Evolutionary conservation across 164 flowering plant species (phyloP), one percentile per base, ranked within the genome.

Genomic region (Sextonia rubra): DNA sequence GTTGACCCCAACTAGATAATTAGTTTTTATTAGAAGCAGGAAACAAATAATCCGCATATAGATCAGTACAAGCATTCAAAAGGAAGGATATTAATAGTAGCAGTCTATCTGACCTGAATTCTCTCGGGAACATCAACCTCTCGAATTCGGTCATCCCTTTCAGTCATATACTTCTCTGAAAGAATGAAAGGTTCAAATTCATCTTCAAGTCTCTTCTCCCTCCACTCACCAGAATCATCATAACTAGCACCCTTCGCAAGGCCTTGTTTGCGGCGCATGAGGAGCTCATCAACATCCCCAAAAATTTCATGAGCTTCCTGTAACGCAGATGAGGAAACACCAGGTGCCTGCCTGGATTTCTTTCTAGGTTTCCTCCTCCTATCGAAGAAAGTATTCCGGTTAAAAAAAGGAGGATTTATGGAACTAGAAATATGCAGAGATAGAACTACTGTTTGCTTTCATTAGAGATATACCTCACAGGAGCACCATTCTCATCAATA

Each of bases 291-390:
- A 64, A 90, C 94, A 77, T 93, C 97, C 69, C 99, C 99, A 88
- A 95, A 95, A 74, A 95, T 85, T 47, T 89, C 99, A 73, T 86
- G 91, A 71, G 98, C 98, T 81, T 91, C 97, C 78, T 88, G 90
- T 68, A 93, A 69, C 47, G 96, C 91, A 61, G 88, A 80, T 52
- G 96, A 90, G 25, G 94, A 82, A 77, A 87, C 87, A 64, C 93
- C 97, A 23, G 90, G 83, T 66, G 90, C 85, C 74, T 83, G 90
- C 77, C 88, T 82, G 27, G 76, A 74, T 70, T 83, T 86, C 75
- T 87, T 91, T 69, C 72, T 79, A 2, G 69, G 30, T 69, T 89
- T 90, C 82, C 71, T 88, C 81, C 87, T 78, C 63, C 96, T 89
- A 71, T 17, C 32, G 30, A 20, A 58, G 61, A 18, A 18, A 58